Evolutionary conservation across 1,139 yeast genomes (phyloP), one percentile per base, ranked within the genome.

Genomic region (Kodamaea alishanica): DNA sequence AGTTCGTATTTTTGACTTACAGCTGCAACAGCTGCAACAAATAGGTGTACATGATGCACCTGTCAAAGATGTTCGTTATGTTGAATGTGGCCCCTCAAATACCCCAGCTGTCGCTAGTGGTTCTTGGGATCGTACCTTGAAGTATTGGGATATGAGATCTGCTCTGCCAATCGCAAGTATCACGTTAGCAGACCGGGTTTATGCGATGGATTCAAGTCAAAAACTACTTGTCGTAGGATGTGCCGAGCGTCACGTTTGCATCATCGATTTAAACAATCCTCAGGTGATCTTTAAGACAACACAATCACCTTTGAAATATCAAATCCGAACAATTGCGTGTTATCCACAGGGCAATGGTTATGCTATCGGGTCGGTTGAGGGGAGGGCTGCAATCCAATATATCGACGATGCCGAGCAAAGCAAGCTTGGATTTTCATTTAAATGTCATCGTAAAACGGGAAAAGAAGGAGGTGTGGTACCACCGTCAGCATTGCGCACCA

Each of bases 351-450:
- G 95, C 8, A 84, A 86, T 53, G 97, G 97, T 6, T 94, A 77
- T 61, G 97, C 96, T 1, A 67, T 92, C 37, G 97, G 96, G 5
- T 84, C 96, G 3, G 80, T 92, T 37, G 99, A 92, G 65, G 98
- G 98, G 23, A 75, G 99, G 50, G 89, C 97, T 64, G 96, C 96
- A n/a, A 83, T 94, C 52, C 96, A 89, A 56, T 92, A 90, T 61
- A 79, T 92, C 39, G 95, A 87, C 51, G 96, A 88, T 30, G 73
- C 73, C 36, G 87, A 84, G 54, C 95, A 87, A 55, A 73, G 74
- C 41, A 75, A 78, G 52, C 62, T 63, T 34, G 94, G 92, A 3
- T 94, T 92, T 59, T 83, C 96, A 5, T 94, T 92, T 74, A 86
- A 89, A 60, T 94, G 99, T 62, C 98, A 92, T 59, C 80, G 99